Percentiles rank a stretch among this genome's conserved stretches.
Conservation (phyloP, 805 yeast genomes). For the Sugiyamaella floridensis region DNA sequence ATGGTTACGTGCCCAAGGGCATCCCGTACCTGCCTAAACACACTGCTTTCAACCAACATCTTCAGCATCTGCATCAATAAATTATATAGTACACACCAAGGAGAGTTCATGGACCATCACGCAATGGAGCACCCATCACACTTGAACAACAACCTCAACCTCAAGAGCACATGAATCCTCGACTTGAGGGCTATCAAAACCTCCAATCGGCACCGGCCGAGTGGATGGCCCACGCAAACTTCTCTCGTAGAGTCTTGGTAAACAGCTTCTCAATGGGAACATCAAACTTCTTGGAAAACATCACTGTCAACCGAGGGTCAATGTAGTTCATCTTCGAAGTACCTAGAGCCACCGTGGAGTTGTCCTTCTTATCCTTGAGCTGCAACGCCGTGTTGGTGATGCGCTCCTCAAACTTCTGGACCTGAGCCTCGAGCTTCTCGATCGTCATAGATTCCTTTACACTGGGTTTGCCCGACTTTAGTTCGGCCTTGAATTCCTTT, state of each 20-base stretch:
- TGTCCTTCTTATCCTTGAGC: constrained; percentile 87
- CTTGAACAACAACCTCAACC: background rate
- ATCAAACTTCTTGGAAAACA: constrained; percentile 74
- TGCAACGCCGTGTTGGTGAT: constrained; percentile 63
- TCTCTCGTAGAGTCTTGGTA: constrained; percentile 84
- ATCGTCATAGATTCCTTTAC: constrained; percentile 45
- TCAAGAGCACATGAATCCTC: background rate
- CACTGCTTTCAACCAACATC: background rate
- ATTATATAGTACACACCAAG: background rate
- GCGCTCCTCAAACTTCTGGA: constrained; percentile 65
- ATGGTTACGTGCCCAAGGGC: constrained; percentile 40
- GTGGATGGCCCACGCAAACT: constrained; percentile 94
- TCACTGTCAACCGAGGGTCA: constrained; percentile 86
- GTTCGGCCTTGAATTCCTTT: constrained; percentile 44
- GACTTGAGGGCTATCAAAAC: constrained; percentile 38
- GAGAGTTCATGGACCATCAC: no score
- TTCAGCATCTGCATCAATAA: background rate
- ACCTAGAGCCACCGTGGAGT: constrained; percentile 85
- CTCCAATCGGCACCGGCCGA: constrained; percentile 84
- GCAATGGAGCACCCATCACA: no score
- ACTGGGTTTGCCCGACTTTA: constrained; percentile 47
- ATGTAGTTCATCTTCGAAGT: constrained; percentile 93
- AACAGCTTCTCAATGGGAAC: constrained; percentile 92
- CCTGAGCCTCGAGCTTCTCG: constrained; percentile 66
- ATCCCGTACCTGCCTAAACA: background rate